Conservation (phyloP, 2,329 filamentous ascomycete species). For the Colletotrichum truncatum region DNA sequence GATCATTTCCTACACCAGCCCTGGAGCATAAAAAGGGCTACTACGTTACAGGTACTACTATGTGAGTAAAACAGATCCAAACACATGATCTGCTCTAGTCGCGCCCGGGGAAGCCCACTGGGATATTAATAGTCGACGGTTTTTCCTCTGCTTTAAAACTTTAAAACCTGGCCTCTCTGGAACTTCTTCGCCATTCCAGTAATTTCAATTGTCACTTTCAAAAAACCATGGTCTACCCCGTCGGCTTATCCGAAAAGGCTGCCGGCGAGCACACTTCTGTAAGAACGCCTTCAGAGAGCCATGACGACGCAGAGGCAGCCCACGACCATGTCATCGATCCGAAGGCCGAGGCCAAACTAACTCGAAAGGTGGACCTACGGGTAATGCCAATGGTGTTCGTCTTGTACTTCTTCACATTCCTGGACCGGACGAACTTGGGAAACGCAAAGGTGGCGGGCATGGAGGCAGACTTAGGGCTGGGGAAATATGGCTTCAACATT, state of each 20-base stretch:
- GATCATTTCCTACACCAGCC: no score
- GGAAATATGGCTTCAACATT: slow-evolving; percentile 35
- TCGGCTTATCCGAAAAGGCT: slow-evolving; percentile 2
- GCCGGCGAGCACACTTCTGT: neutral
- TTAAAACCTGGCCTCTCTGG: no score
- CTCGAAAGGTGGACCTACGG: slow-evolving; percentile 41
- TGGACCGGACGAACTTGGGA: slow-evolving; percentile 58
- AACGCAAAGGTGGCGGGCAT: slow-evolving; percentile 57
- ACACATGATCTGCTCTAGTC: no score
- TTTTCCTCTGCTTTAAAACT: no score
- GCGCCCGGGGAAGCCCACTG: no score
- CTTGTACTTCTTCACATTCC: slow-evolving; percentile 64
- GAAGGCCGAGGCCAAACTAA: slow-evolving; percentile 29
- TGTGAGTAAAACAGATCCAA: no score
- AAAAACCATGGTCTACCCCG: no score
- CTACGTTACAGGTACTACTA: no score
- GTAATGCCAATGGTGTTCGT: slow-evolving; percentile 60
- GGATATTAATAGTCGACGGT: no score
- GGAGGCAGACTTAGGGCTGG: slow-evolving; percentile 51
- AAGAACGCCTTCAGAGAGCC: neutral
- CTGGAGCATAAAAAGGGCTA: no score
- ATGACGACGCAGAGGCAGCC: slow-evolving; percentile 30
- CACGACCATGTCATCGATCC: slow-evolving; percentile 31
- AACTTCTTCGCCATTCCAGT: no score
- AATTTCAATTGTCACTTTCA: no score